Percentiles rank a stretch among this genome's conserved stretches.
Evolutionary conservation across 805 yeast species (phyloP).

Genomic region (Yamadazyma sp.): DNA sequence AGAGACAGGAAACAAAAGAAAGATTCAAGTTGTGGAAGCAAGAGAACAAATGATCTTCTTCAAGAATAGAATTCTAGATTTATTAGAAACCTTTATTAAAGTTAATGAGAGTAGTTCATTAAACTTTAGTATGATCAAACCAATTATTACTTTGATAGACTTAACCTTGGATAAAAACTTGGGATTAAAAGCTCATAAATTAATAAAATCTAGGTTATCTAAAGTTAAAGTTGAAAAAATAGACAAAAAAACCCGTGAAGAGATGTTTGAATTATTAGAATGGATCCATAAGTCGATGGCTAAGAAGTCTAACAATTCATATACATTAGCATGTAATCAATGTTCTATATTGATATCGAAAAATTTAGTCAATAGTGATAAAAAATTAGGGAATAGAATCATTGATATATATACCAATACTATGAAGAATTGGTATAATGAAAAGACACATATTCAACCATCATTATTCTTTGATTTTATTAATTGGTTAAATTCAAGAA

Average conservation of each 20-base stretch:
- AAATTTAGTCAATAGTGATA: slow-evolving; percentile 39
- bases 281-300: slow-evolving; percentile 39
- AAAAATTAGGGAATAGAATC: slow-evolving; percentile 38
- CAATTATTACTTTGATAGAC: slow-evolving; percentile 58
- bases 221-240: slow-evolving; percentile 36
- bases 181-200: slow-evolving; percentile 72
- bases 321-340: slow-evolving; percentile 58
- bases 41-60: slow-evolving; percentile 74
- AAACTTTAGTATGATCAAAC: slow-evolving; percentile 45
- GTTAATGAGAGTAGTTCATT: slow-evolving; percentile 39
- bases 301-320: slow-evolving; percentile 43
- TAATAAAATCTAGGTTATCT: slow-evolving; percentile 59
- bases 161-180: slow-evolving; percentile 67
- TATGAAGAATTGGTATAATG: slow-evolving; percentile 60
- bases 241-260: slow-evolving; percentile 12
- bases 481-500: slow-evolving; percentile 63
- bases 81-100: slow-evolving; percentile 62
- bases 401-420: slow-evolving; percentile 55
- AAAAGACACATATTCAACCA: slow-evolving; percentile 47
- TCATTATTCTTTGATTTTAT: slow-evolving; percentile 71
- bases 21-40: slow-evolving; percentile 73
- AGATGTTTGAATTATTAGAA: slow-evolving; percentile 26
- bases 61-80: slow-evolving; percentile 74
- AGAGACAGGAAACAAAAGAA: slow-evolving; percentile 61
- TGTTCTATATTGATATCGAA: slow-evolving; percentile 66